Conservation (phyloP, 2,329 filamentous ascomycete genomes). For the Fusarium continuum region DNA sequence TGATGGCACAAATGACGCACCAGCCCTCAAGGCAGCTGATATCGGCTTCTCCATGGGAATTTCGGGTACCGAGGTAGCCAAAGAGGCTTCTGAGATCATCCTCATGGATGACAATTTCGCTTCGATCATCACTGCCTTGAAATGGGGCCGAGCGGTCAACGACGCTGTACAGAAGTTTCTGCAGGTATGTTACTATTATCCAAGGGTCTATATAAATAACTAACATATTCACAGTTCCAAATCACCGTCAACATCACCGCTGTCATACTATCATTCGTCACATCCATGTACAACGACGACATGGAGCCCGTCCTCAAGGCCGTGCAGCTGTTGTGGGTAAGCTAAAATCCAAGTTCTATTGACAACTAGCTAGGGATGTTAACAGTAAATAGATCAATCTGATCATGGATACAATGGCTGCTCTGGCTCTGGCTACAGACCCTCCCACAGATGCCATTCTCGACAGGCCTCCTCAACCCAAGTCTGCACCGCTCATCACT, state of each 20-base stretch:
- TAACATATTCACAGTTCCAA: slow-evolving; percentile 61
- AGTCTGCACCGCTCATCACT: slow-evolving; percentile 74
- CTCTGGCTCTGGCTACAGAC: slow-evolving; percentile 87
- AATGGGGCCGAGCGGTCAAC: slow-evolving; percentile 82
- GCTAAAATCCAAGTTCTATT: accelerated
- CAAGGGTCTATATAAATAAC: accelerated
- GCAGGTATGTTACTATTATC: slow-evolving; percentile 47
- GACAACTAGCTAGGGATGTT: not conserved
- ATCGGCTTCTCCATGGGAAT: slow-evolving; percentile 90
- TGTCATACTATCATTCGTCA: slow-evolving; percentile 86
- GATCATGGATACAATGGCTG: slow-evolving; percentile 97
- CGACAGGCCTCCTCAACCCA: slow-evolving; percentile 73
- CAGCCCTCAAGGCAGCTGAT: slow-evolving; percentile 81
- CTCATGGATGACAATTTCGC: slow-evolving; percentile 89
- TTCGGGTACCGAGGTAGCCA: slow-evolving; percentile 82
- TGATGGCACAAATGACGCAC: slow-evolving; percentile 85
- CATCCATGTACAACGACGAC: slow-evolving; percentile 75
- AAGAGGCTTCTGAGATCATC: slow-evolving; percentile 85
- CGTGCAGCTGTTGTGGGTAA: slow-evolving; percentile 95
- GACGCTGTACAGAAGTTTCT: slow-evolving; percentile 81
- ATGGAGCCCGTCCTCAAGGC: slow-evolving; percentile 83
- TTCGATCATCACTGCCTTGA: slow-evolving; percentile 82
- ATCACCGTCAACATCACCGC: slow-evolving; percentile 92
- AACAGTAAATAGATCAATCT: slow-evolving; percentile 63
- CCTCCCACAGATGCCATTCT: slow-evolving; percentile 83